Conservation (phyloP, 352 stramenopile species). For the Phytophthora idaei region DNA sequence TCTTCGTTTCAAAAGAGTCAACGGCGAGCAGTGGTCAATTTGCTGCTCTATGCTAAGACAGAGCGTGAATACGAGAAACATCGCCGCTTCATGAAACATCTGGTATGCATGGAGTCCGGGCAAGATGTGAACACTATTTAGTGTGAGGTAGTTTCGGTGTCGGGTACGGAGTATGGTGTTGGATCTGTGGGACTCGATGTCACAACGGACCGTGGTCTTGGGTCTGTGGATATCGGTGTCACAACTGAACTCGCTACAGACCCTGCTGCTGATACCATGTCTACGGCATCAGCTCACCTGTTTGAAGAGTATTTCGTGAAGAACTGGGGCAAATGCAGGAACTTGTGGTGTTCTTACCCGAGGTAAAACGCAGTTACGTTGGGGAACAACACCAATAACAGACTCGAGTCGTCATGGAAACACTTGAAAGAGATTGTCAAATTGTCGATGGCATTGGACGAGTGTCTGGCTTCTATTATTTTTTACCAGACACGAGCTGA, state of each 20-base stretch:
- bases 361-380: not conserved
- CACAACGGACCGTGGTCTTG: not conserved
- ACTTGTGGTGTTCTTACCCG: not conserved
- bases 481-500: not conserved
- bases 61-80: not conserved
- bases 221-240: not conserved
- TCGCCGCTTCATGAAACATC: not conserved
- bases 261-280: no score
- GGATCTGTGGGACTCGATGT: not conserved
- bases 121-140: not conserved
- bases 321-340: not conserved
- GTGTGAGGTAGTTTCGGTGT: not conserved
- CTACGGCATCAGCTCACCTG: not conserved
- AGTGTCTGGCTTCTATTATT: not conserved
- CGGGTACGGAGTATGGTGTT: not conserved
- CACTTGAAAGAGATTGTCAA: not conserved
- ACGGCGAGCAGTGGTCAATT: no score
- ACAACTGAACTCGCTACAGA: not conserved
- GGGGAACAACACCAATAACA: no score
- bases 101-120: not conserved
- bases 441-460: not conserved
- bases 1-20: no score
- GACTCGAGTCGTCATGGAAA: no score
- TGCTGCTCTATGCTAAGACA: no score
- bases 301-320: not conserved